These are phyloP conservation scores for Cyberlindnera amylophila DNA, from an alignment of 805 yeast species.

Conservation along the genomic window DNA sequence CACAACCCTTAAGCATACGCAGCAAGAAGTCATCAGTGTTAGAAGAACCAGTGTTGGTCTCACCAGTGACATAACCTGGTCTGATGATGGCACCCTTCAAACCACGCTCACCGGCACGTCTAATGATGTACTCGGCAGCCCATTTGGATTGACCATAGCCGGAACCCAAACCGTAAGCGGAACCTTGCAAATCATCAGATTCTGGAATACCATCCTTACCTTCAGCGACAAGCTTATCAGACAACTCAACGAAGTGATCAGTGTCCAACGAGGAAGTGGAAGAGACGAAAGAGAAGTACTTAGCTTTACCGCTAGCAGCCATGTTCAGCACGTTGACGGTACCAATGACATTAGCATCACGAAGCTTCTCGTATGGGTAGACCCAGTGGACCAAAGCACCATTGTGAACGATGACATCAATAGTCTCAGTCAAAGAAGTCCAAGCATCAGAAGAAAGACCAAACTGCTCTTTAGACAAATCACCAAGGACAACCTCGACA, in stretches of 20 bases:
- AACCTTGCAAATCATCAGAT: conserved; percentile 77
- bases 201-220: conserved; percentile 78
- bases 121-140: conserved; percentile 89
- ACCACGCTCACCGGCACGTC: conserved; percentile 86
- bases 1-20: conserved; percentile 92
- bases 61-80: conserved; percentile 96
- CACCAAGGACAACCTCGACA: conserved; percentile 78
- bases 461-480: conserved; percentile 66
- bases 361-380: conserved; percentile 82
- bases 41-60: conserved; percentile 75
- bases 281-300: conserved; percentile 85
- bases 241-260: conserved; percentile 69
- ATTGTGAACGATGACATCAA: conserved; percentile 88
- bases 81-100: conserved; percentile 84
- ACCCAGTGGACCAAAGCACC: conserved; percentile 99
- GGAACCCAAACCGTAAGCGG: conserved; percentile 74
- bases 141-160: conserved; percentile 99
- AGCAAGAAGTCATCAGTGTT: conserved; percentile 96
- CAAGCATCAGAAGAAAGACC: conserved; percentile 62
- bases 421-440: conserved; percentile 47
- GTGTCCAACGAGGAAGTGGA: conserved; percentile 93
- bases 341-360: conserved; percentile 91
- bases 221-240: conserved; percentile 61
- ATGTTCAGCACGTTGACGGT: conserved; percentile 76
- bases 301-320: conserved; percentile 77